Base-by-base conservation (phyloP, 2,329 filamentous ascomycete genomes). In the Colletotrichum karsti region DNA sequence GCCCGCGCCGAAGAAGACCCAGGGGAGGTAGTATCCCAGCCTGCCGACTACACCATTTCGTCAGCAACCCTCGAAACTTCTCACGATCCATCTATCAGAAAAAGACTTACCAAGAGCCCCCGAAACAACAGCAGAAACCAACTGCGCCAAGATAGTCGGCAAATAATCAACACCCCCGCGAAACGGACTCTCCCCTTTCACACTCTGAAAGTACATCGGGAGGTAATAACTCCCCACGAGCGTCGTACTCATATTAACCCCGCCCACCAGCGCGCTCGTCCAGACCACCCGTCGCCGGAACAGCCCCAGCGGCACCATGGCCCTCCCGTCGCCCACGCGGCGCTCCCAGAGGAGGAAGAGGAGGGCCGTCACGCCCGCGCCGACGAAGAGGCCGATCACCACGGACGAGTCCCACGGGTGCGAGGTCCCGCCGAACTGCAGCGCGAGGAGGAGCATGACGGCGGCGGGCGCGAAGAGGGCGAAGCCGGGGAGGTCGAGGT, bases 201-300 rank as follows among this genome's bases (percentile, higher is more conserved):
- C 78, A 33, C 81, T 79, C 75, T 88, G 83, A 74, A 88, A 86
- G 78, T 85, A 87, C 67, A 87, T 78, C 2, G 85, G 84, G 5
- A 86, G 75, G 67, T 84, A 85, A 75, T 83, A 85, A 4, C 84
- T 74, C 1, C 81, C 75, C 1, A 85, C 71, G 67, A 86, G 82
- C 55, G 83, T 82, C 10, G 79, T 75, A 3, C 80, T 78, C 13
- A 81, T 81, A 18, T 85, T 77, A 60, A 83, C 79, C 33, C 83
- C 78, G 24, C 79, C 78, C 42, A 81, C 83, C 5, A 81, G 9
- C 26, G 79, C 77, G 22, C 80, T 78, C 9, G 80, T 74, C 75
- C 78, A 81, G n/a, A 88, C 79, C 24, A 81, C 74, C 1, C 84
- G 79, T 37, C 80, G 77, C 13, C 73, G 74, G 7, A 87, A 58